A percentile compares a stretch with the other conserved stretches of the same genome.
phyloP scores from a whole-genome alignment of 1,284 basidiomycete genomes.

The Thecaphora frezii region DNA sequence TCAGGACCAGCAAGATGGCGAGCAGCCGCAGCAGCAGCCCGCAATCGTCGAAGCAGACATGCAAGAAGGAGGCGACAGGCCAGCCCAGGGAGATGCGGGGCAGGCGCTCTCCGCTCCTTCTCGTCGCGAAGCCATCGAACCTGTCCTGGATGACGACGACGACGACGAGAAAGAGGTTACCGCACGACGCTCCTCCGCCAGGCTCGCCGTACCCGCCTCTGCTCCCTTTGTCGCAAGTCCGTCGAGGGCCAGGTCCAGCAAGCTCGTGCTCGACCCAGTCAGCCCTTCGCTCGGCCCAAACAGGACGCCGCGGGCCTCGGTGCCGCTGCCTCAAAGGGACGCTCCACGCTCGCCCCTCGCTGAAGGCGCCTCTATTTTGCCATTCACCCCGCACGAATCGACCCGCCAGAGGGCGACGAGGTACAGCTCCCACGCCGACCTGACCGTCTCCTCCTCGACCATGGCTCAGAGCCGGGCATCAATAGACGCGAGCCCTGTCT shows the following conservation, averaged over 20 bases:
- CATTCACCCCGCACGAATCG: neutral
- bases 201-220: conserved; percentile 3
- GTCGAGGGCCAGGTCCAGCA: neutral
- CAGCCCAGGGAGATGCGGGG: too few relatives aligned
- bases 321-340: neutral
- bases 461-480: too few relatives aligned
- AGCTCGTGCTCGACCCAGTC: neutral
- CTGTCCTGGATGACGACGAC: conserved; percentile 12
- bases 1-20: neutral
- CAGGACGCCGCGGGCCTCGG: conserved; percentile 5
- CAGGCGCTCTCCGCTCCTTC: too few relatives aligned
- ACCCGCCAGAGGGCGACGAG: neutral
- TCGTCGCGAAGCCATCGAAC: too few relatives aligned
- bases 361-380: neutral
- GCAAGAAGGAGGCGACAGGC: neutral
- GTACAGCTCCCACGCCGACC: neutral
- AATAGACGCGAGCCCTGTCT: conserved; percentile 29
- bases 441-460: too few relatives aligned
- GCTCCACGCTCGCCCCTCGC: neutral
- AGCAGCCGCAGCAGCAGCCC: neutral
- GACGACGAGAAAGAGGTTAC: conserved; percentile 15
- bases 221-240: neutral
- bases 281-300: conserved; percentile 10
- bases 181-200: neutral
- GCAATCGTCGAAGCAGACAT: neutral